Evolutionary conservation across 176 grass and related monocot genomes (phyloP).

Genomic region (Olyra latifolia): DNA sequence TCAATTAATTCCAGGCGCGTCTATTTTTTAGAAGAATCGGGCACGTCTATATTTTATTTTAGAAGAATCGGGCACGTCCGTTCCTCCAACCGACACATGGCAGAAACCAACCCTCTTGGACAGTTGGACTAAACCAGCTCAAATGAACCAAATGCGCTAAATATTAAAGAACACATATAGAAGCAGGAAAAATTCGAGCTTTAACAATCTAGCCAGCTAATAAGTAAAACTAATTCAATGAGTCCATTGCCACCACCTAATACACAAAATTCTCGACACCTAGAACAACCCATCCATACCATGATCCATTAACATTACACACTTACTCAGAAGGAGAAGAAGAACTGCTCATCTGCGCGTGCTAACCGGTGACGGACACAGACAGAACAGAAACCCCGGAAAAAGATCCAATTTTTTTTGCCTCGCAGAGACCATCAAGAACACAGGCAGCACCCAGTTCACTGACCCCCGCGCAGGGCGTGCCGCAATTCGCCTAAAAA

Average conservation of each 20-base stretch:
- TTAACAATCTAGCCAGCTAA: background rate
- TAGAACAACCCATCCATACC: background rate
- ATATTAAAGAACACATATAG: background rate
- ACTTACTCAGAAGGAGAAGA: background rate
- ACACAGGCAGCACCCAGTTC: background rate
- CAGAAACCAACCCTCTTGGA: background rate
- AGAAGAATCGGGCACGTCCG: background rate
- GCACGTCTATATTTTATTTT: background rate
- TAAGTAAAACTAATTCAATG: background rate
- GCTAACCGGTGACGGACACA: background rate
- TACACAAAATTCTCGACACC: background rate
- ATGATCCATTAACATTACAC: background rate
- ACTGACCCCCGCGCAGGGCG: background rate
- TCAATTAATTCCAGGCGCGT: constrained; percentile 5
- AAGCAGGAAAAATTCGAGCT: background rate
- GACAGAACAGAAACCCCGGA: background rate
- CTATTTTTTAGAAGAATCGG: too few relatives aligned
- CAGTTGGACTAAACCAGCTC: constrained; percentile 11
- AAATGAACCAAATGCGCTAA: background rate
- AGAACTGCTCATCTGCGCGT: background rate
- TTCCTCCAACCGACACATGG: background rate
- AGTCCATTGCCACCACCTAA: background rate
- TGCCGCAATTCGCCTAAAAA: constrained; percentile 26
- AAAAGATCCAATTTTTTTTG: constrained; percentile 16
- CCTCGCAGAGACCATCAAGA: background rate